Conservation (phyloP, 1,284 basidiomycete genomes). For the Mrakiaceae sp. region DNA sequence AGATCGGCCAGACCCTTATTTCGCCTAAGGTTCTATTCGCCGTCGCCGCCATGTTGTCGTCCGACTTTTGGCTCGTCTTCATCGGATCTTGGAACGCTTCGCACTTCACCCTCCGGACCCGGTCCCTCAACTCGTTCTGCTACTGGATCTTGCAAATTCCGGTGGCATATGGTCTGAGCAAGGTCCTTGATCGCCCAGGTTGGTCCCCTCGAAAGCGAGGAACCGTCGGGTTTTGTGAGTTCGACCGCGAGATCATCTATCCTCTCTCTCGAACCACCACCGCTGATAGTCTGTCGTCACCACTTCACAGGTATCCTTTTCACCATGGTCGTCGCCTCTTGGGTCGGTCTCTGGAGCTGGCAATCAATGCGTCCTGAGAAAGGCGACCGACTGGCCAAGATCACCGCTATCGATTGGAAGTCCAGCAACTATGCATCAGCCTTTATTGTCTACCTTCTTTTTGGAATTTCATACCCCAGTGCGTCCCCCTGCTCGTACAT, state of each 20-base stretch:
- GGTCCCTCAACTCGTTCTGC: neutral
- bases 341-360: neutral
- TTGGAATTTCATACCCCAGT: neutral
- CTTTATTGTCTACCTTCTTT: neutral
- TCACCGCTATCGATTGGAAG: neutral
- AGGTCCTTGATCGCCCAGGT: neutral
- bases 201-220: neutral
- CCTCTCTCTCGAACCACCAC: neutral
- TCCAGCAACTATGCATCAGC: neutral
- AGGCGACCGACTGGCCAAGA: neutral
- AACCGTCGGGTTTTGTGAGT: neutral
- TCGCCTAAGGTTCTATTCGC: neutral
- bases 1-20: neutral
- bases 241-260: neutral
- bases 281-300: neutral
- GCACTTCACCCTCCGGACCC: slow-evolving; percentile 2
- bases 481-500: neutral
- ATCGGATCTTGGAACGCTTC: neutral
- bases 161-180: neutral
- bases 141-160: neutral
- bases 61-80: slow-evolving; percentile 2
- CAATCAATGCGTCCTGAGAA: neutral
- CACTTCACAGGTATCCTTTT: neutral
- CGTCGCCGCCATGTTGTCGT: neutral
- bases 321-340: neutral